A percentile compares a stretch with the other conserved stretches of the same genome.
These are phyloP conservation scores for Fusarium sp. DNA, from an alignment of 2,329 filamentous ascomycete species.

Conservation along the genomic window DNA sequence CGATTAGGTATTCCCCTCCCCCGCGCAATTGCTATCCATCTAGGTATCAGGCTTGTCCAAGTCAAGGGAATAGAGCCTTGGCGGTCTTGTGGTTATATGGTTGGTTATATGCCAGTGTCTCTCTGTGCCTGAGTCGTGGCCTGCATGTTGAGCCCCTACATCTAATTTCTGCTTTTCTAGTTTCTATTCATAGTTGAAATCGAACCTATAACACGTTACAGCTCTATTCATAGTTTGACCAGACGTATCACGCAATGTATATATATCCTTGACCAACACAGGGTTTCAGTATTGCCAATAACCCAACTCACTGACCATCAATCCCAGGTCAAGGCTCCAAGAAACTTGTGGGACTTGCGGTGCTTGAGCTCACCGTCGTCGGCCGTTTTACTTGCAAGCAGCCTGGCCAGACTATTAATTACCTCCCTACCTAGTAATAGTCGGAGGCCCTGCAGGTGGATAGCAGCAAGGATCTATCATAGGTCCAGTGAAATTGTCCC, in stretches of 20 bases:
- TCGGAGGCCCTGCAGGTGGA: constrained; percentile 9
- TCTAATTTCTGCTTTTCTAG: not conserved
- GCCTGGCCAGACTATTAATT: not conserved
- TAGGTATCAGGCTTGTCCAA: constrained; percentile 1
- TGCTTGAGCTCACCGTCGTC: constrained; percentile 5
- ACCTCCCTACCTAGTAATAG: not conserved
- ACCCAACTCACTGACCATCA: not conserved
- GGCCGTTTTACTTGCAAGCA: constrained; percentile 3
- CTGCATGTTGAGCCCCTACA: not conserved
- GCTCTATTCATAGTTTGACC: too few species aligned
- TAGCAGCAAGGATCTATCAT: constrained; percentile 10
- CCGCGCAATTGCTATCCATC: not conserved
- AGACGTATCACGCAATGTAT: too few species aligned
- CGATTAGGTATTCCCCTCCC: constrained; percentile 5
- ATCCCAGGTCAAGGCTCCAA: constrained; percentile 5
- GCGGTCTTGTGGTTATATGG: not conserved
- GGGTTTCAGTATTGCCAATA: not conserved
- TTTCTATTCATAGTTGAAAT: not conserved
- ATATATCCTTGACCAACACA: too few species aligned
- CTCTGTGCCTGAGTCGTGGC: not conserved
- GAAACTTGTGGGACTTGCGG: not conserved
- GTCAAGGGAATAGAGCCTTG: constrained; percentile 9
- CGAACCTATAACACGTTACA: not conserved
- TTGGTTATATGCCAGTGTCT: too few species aligned
- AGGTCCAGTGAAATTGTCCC: constrained; percentile 7